These are phyloP conservation scores for Ceratocystis colombiana DNA, from an alignment of 2,329 filamentous ascomycete genomes.

Conservation along the genomic window DNA sequence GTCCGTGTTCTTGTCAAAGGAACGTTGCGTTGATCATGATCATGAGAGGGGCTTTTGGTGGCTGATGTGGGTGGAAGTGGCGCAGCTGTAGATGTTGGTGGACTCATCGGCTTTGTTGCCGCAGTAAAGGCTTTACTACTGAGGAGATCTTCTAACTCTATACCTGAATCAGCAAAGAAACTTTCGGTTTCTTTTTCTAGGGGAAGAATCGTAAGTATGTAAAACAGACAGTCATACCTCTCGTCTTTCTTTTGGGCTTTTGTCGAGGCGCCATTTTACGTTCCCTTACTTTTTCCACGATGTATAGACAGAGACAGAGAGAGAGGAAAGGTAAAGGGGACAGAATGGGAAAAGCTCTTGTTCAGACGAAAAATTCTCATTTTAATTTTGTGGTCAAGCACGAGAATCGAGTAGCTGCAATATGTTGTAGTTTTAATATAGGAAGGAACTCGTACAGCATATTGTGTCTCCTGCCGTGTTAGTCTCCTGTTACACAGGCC, in stretches of 20 bases:
- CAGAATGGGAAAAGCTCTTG: neutral
- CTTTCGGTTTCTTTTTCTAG: neutral
- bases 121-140: conserved; percentile 3
- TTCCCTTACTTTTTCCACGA: neutral
- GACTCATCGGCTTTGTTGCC: conserved; percentile 2
- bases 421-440: neutral
- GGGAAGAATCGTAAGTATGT: neutral
- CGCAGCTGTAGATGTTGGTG: conserved; percentile 6
- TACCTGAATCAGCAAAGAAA: neutral
- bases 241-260: conserved; percentile 19
- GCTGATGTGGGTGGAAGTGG: conserved; percentile 9
- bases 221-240: conserved; percentile 13
- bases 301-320: neutral
- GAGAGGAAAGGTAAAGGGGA: neutral
- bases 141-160: conserved; percentile 13
- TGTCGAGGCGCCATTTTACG: conserved; percentile 19
- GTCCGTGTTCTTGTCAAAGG: neutral
- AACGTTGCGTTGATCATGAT: neutral
- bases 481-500: conserved; percentile 4
- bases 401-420: neutral
- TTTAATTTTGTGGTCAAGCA: neutral
- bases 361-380: neutral
- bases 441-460: conserved; percentile 1
- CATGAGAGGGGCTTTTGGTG: neutral
- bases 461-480: conserved; percentile 1